Conservation (phyloP, 176 grass and related monocot species). For the Alloteropsis semialata region DNA sequence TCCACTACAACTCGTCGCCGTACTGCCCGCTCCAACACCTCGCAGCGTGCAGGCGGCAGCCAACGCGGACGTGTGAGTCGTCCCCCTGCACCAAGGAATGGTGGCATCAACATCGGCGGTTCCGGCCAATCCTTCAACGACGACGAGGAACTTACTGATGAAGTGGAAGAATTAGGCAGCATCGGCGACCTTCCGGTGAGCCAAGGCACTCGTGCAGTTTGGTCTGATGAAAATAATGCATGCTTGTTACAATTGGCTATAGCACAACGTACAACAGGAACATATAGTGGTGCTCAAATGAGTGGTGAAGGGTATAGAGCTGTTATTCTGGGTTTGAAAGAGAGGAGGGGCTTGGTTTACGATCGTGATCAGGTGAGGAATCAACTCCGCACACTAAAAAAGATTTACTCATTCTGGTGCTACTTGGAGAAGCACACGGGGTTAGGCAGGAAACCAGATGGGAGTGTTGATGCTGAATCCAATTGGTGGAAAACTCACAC, state of each 20-base stretch:
- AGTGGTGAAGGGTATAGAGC: neutral
- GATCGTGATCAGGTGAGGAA: neutral
- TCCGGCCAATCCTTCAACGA: neutral
- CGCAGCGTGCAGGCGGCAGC: no score
- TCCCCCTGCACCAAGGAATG: no score
- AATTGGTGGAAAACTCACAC: no score
- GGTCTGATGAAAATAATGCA: neutral
- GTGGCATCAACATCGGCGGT: neutral
- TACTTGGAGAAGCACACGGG: neutral
- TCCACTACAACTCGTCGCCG: no score
- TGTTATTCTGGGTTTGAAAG: neutral
- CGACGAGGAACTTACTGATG: neutral
- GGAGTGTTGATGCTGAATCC: no score
- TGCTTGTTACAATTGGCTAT: no score
- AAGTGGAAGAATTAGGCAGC: neutral
- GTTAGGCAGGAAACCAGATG: no score
- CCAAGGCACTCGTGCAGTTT: neutral
- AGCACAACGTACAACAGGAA: no score
- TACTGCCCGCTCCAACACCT: no score
- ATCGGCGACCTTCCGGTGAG: neutral
- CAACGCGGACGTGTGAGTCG: no score
- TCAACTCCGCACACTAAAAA: neutral
- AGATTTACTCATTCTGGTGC: neutral
- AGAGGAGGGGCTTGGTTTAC: neutral
- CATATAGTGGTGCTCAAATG: no score